Evolutionary conservation across 768 basidiomycete species (phyloP).

Genomic region (Amyloporia xantha): DNA sequence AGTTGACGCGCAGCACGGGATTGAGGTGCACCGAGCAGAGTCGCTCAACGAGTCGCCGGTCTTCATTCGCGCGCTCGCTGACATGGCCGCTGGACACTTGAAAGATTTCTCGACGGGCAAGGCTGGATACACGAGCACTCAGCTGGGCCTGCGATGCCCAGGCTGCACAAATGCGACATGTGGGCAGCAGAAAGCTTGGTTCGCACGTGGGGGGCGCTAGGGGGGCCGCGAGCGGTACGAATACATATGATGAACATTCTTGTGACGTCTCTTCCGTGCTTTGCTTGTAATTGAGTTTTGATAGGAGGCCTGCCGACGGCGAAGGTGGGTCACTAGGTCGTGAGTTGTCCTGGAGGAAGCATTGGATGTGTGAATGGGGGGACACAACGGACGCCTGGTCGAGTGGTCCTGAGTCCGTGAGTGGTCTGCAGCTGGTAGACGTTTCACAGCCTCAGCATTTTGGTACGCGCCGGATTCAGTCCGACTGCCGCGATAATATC

Average conservation of each 20-base stretch:
- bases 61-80: conserved; percentile 91
- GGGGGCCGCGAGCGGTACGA: not conserved
- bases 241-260: not conserved
- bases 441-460: too few relatives aligned
- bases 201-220: conserved; percentile 62
- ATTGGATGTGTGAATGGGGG: too few relatives aligned
- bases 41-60: conserved; percentile 95
- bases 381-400: too few relatives aligned
- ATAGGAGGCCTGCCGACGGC: too few relatives aligned
- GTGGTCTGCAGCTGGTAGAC: too few relatives aligned
- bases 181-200: conserved; percentile 83
- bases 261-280: not conserved
- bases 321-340: too few relatives aligned
- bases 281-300: too few relatives aligned
- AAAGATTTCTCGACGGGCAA: conserved; percentile 50
- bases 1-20: conserved; percentile 59
- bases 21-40: conserved; percentile 82
- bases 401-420: too few relatives aligned
- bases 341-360: too few relatives aligned
- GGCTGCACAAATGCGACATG: conserved; percentile 91
- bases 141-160: conserved; percentile 85
- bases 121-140: conserved; percentile 59
- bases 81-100: conserved; percentile 80
- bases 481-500: too few relatives aligned
- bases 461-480: too few relatives aligned